phyloP scores from a whole-genome alignment of 2,329 filamentous ascomycete genomes.

The Diaporthe ampelina region DNA sequence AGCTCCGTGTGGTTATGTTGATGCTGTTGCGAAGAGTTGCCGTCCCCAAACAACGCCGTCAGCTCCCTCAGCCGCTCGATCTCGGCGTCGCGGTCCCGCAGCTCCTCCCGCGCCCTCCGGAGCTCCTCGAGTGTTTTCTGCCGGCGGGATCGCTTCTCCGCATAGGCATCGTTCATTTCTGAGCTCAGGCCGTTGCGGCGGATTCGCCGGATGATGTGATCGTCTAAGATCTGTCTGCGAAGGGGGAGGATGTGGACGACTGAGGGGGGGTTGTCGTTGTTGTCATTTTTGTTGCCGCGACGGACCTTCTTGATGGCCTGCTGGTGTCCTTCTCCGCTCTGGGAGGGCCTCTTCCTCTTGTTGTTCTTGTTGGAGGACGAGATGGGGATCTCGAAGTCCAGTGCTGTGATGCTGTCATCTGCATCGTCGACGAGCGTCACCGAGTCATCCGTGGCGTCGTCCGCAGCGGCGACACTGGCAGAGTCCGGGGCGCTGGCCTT shows the following conservation, averaged over 20 bases:
- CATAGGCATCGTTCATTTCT: slow-evolving; percentile 67
- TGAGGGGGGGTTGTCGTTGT: background rate
- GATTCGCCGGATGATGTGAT: slow-evolving; percentile 69
- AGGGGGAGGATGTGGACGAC: slow-evolving; percentile 63
- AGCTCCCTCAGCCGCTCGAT: slow-evolving; percentile 61
- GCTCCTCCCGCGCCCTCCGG: slow-evolving; percentile 60
- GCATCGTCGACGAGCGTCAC: background rate
- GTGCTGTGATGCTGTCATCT: slow-evolving; percentile 19
- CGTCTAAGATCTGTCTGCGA: slow-evolving; percentile 66
- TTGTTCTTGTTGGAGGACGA: slow-evolving; percentile 30
- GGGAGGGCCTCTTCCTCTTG: slow-evolving; percentile 37
- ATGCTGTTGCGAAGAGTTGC: background rate
- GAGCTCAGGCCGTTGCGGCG: slow-evolving; percentile 70
- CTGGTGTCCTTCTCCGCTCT: too few relatives aligned
- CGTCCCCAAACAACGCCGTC: slow-evolving; percentile 4
- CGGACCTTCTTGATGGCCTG: slow-evolving; percentile 6
- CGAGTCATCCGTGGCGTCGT: background rate
- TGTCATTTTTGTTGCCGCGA: background rate
- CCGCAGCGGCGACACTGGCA: background rate
- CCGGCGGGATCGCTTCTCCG: slow-evolving; percentile 59
- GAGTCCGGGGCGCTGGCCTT: background rate
- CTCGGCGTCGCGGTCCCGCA: slow-evolving; percentile 65
- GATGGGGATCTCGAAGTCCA: slow-evolving; percentile 25
- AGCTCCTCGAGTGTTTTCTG: slow-evolving; percentile 61
- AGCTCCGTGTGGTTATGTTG: slow-evolving; percentile 4